A percentile compares a stretch with the other conserved stretches of the same genome.
Conservation (phyloP, 2,329 filamentous ascomycete genomes). For the Aspergillus brasiliensis region DNA sequence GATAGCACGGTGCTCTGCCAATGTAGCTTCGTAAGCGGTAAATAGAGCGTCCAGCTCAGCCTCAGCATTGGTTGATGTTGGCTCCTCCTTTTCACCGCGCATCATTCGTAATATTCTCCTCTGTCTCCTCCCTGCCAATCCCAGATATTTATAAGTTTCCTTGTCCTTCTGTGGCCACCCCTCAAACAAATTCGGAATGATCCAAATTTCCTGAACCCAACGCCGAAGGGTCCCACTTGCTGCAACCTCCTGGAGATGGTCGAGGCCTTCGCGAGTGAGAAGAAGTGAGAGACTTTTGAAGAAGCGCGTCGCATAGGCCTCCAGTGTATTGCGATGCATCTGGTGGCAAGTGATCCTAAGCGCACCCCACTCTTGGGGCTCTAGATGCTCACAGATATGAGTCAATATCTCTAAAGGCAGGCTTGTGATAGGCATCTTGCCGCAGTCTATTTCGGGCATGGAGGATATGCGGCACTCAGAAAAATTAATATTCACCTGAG, state of each 20-base stretch:
- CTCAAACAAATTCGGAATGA: background rate
- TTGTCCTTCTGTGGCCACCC: background rate
- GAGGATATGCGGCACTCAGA: fast-evolving
- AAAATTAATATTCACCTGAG: too few species aligned
- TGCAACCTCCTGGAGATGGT: background rate
- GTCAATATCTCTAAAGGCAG: background rate
- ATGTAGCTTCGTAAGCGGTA: too few species aligned
- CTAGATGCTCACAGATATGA: background rate
- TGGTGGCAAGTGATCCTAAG: background rate
- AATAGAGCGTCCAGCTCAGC: too few species aligned
- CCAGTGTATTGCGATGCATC: background rate
- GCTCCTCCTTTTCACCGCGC: too few species aligned
- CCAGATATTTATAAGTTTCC: too few species aligned
- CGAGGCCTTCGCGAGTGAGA: background rate
- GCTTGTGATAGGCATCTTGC: background rate
- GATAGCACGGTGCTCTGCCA: too few species aligned
- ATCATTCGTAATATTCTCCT: too few species aligned
- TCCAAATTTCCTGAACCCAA: background rate
- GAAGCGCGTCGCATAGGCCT: background rate
- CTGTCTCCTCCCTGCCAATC: too few species aligned
- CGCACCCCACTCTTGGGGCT: background rate
- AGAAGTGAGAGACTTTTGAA: background rate
- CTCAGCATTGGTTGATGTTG: too few species aligned
- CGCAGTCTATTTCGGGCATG: too few species aligned
- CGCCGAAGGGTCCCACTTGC: background rate